These are phyloP conservation scores for Chrysopogon serrulatus DNA, from an alignment of 176 grass and related monocot species.

Conservation along the genomic window DNA sequence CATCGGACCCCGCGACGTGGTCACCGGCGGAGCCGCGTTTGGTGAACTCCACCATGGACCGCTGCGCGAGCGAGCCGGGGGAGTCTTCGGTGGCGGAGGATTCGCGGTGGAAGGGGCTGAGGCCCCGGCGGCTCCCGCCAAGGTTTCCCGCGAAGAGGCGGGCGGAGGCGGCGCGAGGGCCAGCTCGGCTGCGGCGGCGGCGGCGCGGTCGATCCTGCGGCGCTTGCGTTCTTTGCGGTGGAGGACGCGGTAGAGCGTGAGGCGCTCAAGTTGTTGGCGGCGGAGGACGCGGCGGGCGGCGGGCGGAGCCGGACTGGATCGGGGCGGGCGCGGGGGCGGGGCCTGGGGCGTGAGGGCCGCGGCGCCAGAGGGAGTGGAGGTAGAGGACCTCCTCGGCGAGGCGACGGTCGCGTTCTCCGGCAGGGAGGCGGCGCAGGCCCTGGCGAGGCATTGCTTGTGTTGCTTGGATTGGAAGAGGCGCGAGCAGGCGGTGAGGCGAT, in stretches of 20 bases:
- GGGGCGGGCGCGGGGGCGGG: neutral
- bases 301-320: neutral
- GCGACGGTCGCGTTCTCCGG: neutral
- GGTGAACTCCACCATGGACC: conserved; percentile 33
- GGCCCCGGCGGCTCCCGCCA: neutral
- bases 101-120: neutral
- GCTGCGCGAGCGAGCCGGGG: conserved; percentile 12
- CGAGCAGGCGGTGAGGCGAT: neutral
- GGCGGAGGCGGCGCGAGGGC: conserved; percentile 15
- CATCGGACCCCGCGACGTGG: neutral
- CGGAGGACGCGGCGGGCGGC: neutral
- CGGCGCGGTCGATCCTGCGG: neutral
- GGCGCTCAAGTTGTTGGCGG: neutral
- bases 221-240: neutral
- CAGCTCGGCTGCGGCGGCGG: neutral
- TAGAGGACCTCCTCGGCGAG: conserved; percentile 53
- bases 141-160: neutral
- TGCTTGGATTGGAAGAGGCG: neutral
- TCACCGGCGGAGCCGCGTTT: neutral
- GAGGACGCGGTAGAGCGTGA: neutral
- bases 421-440: neutral
- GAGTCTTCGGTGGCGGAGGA: neutral
- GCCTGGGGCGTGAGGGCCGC: conserved; percentile 16
- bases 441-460: neutral
- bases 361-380: conserved; percentile 74